These are phyloP conservation scores for Nemania sp. DNA, from an alignment of 2,329 filamentous ascomycete genomes.

Conservation along the genomic window DNA sequence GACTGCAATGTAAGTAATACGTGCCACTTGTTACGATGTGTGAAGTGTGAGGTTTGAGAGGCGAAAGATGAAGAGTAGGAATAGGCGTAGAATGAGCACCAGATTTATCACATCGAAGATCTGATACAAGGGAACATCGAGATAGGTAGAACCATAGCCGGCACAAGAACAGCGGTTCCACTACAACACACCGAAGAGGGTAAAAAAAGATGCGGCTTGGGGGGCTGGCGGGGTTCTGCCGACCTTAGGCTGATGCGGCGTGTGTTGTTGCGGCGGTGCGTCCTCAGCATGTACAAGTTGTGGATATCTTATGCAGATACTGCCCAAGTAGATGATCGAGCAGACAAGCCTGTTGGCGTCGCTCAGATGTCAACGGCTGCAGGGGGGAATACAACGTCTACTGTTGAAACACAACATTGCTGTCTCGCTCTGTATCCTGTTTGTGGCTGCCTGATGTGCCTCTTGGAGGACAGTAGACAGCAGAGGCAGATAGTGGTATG, in stretches of 20 bases:
- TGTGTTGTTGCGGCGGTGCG: conserved; percentile 13
- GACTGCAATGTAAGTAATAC: not conserved
- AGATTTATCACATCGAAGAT: conserved; percentile 34
- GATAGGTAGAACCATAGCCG: conserved; percentile 19
- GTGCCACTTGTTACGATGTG: conserved; percentile 11
- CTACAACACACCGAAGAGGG: conserved; percentile 2
- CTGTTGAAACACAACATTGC: conserved; percentile 16
- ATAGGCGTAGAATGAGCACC: conserved; percentile 20
- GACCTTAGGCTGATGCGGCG: conserved; percentile 18
- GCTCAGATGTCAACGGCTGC: conserved; percentile 22
- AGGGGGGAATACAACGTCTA: conserved; percentile 20
- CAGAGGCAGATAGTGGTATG: conserved; percentile 11
- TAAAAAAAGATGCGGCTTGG: conserved; percentile 6
- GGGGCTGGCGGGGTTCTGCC: conserved; percentile 24
- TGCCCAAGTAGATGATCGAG: conserved; percentile 2
- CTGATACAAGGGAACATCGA: conserved; percentile 38
- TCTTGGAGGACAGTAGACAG: conserved; percentile 11
- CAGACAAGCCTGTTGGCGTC: conserved; percentile 14
- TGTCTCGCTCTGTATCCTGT: conserved; percentile 5
- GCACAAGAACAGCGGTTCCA: conserved; percentile 14
- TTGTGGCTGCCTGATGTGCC: conserved; percentile 9
- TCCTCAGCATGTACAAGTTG: conserved; percentile 29
- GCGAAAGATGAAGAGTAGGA: not conserved
- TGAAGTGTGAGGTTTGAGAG: not conserved
- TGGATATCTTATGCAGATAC: conserved; percentile 28